Percentiles rank a stretch among this genome's conserved stretches.
phyloP scores from a whole-genome alignment of 2,329 filamentous ascomycete species.

The Thielaviopsis euricoi region DNA sequence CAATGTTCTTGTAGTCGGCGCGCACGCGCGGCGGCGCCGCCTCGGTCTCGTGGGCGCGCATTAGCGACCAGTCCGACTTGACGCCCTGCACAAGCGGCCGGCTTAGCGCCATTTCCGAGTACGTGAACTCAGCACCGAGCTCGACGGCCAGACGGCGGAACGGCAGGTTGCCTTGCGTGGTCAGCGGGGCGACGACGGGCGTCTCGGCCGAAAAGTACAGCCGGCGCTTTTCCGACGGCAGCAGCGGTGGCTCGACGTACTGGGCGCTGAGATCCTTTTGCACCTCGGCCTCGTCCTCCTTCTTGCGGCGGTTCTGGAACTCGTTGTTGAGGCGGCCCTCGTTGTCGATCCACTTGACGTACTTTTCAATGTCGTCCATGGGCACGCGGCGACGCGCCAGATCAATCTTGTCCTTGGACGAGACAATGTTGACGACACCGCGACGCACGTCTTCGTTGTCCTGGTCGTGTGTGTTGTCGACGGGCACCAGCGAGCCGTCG shows the following conservation, averaged over 20 bases:
- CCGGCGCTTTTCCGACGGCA: constrained; percentile 81
- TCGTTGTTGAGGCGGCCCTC: constrained; percentile 29
- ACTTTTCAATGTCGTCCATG: constrained; percentile 59
- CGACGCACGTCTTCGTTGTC: constrained; percentile 36
- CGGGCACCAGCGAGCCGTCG: constrained; percentile 13
- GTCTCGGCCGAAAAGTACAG: constrained; percentile 93
- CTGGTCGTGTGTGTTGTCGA: constrained; percentile 22
- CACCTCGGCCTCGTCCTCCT: constrained; percentile 26
- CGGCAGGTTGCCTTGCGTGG: constrained; percentile 89
- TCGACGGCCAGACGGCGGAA: constrained; percentile 83
- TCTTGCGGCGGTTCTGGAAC: constrained; percentile 23
- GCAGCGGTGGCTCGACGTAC: constrained; percentile 73
- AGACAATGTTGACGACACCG: constrained; percentile 61
- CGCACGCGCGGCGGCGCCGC: constrained; percentile 52
- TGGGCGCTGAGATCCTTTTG: constrained; percentile 57
- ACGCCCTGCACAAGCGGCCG: constrained; percentile 77
- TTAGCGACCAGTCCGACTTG: constrained; percentile 84
- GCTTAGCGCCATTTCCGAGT: constrained; percentile 96
- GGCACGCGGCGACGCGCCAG: constrained; percentile 56
- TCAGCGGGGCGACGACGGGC: constrained; percentile 81
- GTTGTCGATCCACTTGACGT: constrained; percentile 60
- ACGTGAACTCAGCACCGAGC: constrained; percentile 81
- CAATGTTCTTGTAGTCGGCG: constrained; percentile 23
- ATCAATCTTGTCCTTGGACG: constrained; percentile 52
- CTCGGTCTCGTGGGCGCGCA: constrained; percentile 84